Evolutionary conservation across 2,329 filamentous ascomycete species (phyloP).

Genomic region (Tolypocladium cylindrosporum): DNA sequence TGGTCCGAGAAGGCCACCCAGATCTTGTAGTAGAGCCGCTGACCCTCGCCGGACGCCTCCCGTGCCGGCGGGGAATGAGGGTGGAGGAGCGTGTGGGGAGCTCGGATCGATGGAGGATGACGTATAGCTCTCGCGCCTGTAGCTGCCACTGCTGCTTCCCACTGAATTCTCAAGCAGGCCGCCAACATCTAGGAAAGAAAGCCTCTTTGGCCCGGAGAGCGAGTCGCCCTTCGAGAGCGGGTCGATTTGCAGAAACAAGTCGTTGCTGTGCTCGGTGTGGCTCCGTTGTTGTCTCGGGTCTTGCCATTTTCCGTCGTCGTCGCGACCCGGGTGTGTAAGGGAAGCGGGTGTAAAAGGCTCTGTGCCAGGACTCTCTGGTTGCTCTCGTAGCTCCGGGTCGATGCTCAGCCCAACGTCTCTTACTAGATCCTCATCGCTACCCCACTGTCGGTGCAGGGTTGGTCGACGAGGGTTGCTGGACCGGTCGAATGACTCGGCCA

Average conservation of each 20-base stretch:
- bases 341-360: slow-evolving; percentile 27
- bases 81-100: slow-evolving; percentile 23
- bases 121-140: slow-evolving; percentile 29
- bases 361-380: slow-evolving; percentile 12
- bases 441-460: slow-evolving; percentile 59
- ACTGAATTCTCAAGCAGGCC: slow-evolving; percentile 52
- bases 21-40: slow-evolving; percentile 46
- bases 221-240: slow-evolving; percentile 17
- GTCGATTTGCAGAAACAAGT: slow-evolving; percentile 29
- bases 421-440: slow-evolving; percentile 86
- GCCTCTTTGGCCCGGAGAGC: slow-evolving; percentile 22
- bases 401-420: slow-evolving; percentile 66
- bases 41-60: slow-evolving; percentile 43
- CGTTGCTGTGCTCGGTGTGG: slow-evolving; percentile 32
- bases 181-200: slow-evolving; percentile 81
- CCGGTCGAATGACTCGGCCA: slow-evolving; percentile 52
- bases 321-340: slow-evolving; percentile 17
- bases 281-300: slow-evolving; percentile 31
- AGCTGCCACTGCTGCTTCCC: slow-evolving; percentile 18
- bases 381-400: slow-evolving; percentile 38
- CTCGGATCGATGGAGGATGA: slow-evolving; percentile 30
- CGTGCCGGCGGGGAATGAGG: slow-evolving; percentile 32
- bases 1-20: slow-evolving; percentile 43
- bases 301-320: slow-evolving; percentile 36
- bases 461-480: slow-evolving; percentile 29